phyloP scores from a whole-genome alignment of 1,139 yeast genomes.

The Scheffersomyces insectosa region DNA sequence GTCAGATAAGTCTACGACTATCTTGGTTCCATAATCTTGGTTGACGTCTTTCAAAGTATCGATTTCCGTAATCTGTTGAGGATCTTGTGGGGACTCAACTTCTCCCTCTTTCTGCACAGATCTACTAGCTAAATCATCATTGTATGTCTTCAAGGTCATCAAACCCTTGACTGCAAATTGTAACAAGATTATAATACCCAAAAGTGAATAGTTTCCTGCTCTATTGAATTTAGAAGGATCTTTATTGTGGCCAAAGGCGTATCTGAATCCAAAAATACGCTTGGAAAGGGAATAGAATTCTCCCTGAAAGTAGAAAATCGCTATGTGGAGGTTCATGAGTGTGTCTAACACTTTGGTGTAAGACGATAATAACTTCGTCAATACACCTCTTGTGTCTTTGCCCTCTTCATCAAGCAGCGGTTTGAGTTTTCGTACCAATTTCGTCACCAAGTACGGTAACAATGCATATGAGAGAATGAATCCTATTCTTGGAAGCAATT shows the following conservation, averaged over 20 bases:
- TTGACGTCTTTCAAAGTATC: background rate
- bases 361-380: constrained; percentile 26
- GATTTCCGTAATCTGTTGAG: background rate
- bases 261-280: constrained; percentile 75
- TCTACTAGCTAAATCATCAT: constrained; percentile 15
- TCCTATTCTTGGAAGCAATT: constrained; percentile 44
- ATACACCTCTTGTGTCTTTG: constrained; percentile 11
- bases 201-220: constrained; percentile 69
- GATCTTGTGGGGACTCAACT: constrained; percentile 10
- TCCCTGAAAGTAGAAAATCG: constrained; percentile 80
- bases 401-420: constrained; percentile 19
- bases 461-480: constrained; percentile 57
- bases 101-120: background rate
- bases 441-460: constrained; percentile 53
- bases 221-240: constrained; percentile 42
- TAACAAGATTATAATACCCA: constrained; percentile 68
- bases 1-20: constrained; percentile 56
- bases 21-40: constrained; percentile 2
- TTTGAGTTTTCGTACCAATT: constrained; percentile 27
- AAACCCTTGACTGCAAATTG: constrained; percentile 57
- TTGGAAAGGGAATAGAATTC: constrained; percentile 77
- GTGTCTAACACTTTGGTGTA: constrained; percentile 52
- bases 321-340: constrained; percentile 67
- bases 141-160: constrained; percentile 29
- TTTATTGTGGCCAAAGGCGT: constrained; percentile 68